Evolutionary conservation across 1,284 basidiomycete genomes (phyloP).

Genomic region (Anthracocystis panici-leucophaei): DNA sequence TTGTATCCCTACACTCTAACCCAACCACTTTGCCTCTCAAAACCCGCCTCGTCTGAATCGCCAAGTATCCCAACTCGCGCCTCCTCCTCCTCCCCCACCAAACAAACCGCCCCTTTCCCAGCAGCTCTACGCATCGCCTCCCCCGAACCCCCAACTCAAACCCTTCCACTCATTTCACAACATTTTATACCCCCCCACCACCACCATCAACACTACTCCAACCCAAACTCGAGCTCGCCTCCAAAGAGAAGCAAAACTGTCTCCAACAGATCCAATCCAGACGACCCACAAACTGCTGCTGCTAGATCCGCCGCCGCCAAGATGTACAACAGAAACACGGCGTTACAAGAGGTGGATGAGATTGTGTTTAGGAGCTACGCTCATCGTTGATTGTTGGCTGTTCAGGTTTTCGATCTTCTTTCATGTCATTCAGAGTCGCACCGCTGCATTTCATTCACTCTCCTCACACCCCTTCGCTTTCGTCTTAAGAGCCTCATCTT

Average conservation of each 20-base stretch:
- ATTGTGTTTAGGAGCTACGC: constrained; percentile 36
- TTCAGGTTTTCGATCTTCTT: neutral
- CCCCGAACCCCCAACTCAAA: constrained; percentile 1
- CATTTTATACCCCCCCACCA: neutral
- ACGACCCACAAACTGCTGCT: neutral
- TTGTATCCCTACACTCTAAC: constrained; percentile 13
- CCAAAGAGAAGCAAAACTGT: constrained; percentile 31
- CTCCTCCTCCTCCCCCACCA: constrained; percentile 17
- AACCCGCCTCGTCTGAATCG: neutral
- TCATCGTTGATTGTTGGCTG: neutral
- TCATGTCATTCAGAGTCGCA: neutral
- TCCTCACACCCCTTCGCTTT: neutral
- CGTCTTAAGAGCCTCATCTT: neutral
- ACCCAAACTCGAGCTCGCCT: neutral
- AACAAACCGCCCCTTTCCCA: constrained; percentile 14
- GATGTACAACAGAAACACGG: constrained; percentile 18
- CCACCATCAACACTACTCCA: constrained; percentile 7
- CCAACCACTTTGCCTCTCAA: constrained; percentile 18
- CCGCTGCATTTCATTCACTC: neutral
- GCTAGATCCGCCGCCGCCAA: constrained; percentile 9
- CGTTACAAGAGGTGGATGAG: constrained; percentile 20
- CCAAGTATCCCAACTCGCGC: constrained; percentile 19
- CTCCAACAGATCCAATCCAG: constrained; percentile 18
- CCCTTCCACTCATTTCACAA: neutral
- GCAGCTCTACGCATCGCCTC: constrained; percentile 27